phyloP scores from a whole-genome alignment of 2,329 filamentous ascomycete species.

The Exophiala sideris region DNA sequence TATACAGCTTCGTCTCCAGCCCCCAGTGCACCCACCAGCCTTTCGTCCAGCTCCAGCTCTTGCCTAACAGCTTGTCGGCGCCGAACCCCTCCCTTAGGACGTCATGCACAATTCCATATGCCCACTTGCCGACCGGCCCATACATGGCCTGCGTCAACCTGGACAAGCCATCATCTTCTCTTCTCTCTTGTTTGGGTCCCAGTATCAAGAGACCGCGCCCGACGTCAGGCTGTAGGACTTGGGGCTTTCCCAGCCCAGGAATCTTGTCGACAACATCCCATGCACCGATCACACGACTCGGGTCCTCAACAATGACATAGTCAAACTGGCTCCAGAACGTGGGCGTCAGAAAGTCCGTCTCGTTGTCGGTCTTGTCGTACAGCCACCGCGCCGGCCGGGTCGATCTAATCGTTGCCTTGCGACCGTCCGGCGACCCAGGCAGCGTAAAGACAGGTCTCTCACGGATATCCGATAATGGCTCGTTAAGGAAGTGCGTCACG shows the following conservation, averaged over 20 bases:
- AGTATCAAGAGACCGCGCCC: constrained; percentile 23
- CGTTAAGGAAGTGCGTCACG: constrained; percentile 58
- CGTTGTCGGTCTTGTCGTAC: constrained; percentile 61
- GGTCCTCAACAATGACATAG: constrained; percentile 55
- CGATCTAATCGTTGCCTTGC: constrained; percentile 19
- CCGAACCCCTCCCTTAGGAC: constrained; percentile 30
- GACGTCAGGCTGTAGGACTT: constrained; percentile 45
- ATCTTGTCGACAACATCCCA: constrained; percentile 54
- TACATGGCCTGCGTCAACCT: constrained; percentile 29
- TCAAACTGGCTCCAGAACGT: constrained; percentile 59
- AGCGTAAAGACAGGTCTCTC: constrained; percentile 21
- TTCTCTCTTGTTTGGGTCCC: constrained; percentile 18
- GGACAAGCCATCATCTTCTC: constrained; percentile 35
- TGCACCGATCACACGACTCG: constrained; percentile 45
- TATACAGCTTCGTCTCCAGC: constrained; percentile 53
- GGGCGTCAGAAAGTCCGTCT: constrained; percentile 44
- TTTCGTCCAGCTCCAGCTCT: constrained; percentile 33
- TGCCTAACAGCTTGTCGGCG: constrained; percentile 29
- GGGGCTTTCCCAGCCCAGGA: constrained; percentile 51
- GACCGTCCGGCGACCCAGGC: constrained; percentile 27
- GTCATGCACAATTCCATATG: constrained; percentile 33
- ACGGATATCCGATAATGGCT: constrained; percentile 25
- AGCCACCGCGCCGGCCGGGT: constrained; percentile 39
- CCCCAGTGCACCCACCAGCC: constrained; percentile 56
- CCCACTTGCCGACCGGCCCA: constrained; percentile 6